phyloP scores from a whole-genome alignment of 768 basidiomycete genomes.

The Candolleomyces aberdarensis region DNA sequence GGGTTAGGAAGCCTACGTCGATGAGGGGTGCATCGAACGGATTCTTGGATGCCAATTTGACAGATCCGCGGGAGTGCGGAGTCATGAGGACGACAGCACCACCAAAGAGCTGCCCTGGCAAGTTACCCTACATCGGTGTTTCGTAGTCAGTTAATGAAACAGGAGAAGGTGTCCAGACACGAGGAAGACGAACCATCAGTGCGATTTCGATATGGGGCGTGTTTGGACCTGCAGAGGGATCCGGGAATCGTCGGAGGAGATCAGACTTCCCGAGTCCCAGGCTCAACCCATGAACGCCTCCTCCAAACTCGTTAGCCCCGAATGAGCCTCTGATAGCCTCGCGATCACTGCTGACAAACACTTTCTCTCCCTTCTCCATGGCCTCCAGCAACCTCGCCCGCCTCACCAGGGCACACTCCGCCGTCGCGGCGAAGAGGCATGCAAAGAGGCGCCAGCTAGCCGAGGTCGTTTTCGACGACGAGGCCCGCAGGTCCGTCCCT shows the following conservation, averaged over 20 bases:
- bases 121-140: conserved; percentile 2
- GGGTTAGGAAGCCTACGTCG: conserved; percentile 14
- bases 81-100: conserved; percentile 20
- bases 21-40: conserved; percentile 25
- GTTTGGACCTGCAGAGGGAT: conserved; percentile 10
- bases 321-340: conserved; percentile 8
- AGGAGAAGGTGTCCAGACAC: not conserved
- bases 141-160: not conserved
- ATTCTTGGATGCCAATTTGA: conserved; percentile 17
- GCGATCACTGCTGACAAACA: conserved; percentile 20
- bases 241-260: conserved; percentile 1
- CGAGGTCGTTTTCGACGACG: conserved; percentile 84
- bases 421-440: conserved; percentile 64
- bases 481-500: conserved; percentile 62
- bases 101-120: conserved; percentile 18
- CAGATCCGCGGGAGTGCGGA: conserved; percentile 28
- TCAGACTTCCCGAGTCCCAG: conserved; percentile 8
- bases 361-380: conserved; percentile 20
- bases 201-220: conserved; percentile 11
- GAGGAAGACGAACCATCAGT: not conserved
- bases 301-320: conserved; percentile 10
- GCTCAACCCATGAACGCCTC: conserved; percentile 4
- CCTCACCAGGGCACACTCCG: conserved; percentile 63
- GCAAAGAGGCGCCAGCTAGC: conserved; percentile 67
- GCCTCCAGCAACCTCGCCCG: conserved; percentile 39